Conservation (phyloP, 805 yeast genomes). For the Ogataea sp. region DNA sequence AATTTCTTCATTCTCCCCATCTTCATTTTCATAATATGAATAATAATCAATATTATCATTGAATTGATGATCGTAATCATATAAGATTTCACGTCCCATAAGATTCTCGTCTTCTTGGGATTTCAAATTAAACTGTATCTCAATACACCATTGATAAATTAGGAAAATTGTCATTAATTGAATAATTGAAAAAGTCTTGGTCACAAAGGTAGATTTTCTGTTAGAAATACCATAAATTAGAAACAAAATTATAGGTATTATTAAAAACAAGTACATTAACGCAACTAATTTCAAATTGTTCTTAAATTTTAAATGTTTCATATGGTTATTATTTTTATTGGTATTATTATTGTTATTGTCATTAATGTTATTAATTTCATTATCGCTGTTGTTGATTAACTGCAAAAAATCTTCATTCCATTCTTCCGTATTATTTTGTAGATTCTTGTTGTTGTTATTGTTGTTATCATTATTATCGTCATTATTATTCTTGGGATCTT, state of each 20-base stretch:
- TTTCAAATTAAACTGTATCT: slow-evolving; percentile 42
- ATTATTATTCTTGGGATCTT: neutral
- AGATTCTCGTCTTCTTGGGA: slow-evolving; percentile 47
- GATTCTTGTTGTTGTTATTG: neutral
- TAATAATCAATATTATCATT: no score
- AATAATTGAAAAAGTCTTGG: slow-evolving; percentile 35
- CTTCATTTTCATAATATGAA: no score
- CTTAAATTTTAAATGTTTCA: neutral
- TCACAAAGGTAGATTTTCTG: slow-evolving; percentile 29
- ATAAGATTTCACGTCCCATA: slow-evolving; percentile 49
- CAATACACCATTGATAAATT: slow-evolving; percentile 61
- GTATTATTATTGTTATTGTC: neutral
- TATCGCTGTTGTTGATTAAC: neutral
- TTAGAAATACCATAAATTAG: neutral
- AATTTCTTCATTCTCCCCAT: no score
- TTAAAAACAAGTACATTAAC: neutral
- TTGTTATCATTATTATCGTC: neutral
- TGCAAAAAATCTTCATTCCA: no score
- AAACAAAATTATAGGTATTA: neutral
- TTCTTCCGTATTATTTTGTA: no score
- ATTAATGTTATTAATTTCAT: neutral
- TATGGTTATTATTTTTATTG: neutral
- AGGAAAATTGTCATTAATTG: slow-evolving; percentile 43
- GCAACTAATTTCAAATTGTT: neutral
- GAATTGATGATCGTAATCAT: no score